Evolutionary conservation across 345 rosid genomes (phyloP).

Genomic region (Angophora floribunda): DNA sequence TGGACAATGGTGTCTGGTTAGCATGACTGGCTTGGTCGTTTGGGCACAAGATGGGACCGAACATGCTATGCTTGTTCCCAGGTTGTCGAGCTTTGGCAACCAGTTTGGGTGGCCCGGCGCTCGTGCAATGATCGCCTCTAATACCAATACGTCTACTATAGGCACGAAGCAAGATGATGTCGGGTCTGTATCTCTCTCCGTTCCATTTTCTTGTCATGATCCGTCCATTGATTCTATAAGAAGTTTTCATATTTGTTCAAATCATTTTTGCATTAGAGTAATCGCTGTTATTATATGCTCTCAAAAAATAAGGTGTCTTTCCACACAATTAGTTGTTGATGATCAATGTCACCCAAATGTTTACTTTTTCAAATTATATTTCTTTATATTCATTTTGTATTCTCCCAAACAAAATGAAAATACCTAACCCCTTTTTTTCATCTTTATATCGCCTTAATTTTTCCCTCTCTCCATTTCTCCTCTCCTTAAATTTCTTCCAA

Average conservation of each 20-base stretch:
- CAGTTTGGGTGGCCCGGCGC: not conserved
- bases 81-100: not conserved
- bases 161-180: not conserved
- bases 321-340: not conserved
- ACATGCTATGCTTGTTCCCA: not conserved
- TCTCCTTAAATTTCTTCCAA: not conserved
- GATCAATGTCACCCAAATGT: not conserved
- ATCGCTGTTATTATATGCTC: not conserved
- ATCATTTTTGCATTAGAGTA: not conserved
- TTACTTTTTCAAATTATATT: not conserved
- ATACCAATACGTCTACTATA: not conserved
- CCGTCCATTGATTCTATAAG: not conserved
- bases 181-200: not conserved
- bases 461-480: not conserved
- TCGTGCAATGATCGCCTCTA: not conserved
- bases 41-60: not conserved
- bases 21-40: not conserved
- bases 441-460: not conserved
- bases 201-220: not conserved
- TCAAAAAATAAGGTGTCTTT: not conserved
- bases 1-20: not conserved
- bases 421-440: too few relatives aligned
- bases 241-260: not conserved
- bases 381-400: not conserved
- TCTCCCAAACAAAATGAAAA: not conserved